A percentile compares a stretch with the other conserved stretches of the same genome.
These are phyloP conservation scores for Sesbania bispinosa DNA, from an alignment of 306 rosid species.

Conservation along the genomic window DNA sequence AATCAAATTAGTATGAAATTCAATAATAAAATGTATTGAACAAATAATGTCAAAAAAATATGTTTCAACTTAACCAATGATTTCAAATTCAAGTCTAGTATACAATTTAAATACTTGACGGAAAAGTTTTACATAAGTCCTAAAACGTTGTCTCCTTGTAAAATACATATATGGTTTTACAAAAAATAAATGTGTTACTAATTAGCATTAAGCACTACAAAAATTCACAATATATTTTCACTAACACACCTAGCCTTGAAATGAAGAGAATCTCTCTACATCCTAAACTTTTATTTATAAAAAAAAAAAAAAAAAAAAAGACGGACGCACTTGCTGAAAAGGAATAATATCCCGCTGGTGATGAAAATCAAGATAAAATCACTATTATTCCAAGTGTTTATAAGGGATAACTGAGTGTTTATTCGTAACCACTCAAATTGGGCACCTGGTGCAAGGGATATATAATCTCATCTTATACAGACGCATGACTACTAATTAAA, in stretches of 20 bases:
- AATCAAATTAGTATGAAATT: too few relatives aligned
- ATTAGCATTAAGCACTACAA: too few relatives aligned
- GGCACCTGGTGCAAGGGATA: slow-evolving; percentile 26
- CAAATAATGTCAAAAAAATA: too few relatives aligned
- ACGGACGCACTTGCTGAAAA: slow-evolving; percentile 13
- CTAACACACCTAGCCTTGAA: not conserved
- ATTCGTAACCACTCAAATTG: slow-evolving; percentile 35
- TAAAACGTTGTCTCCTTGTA: too few relatives aligned
- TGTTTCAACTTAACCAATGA: too few relatives aligned
- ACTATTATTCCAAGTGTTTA: not conserved
- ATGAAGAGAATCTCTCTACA: not conserved
- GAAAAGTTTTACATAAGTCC: too few relatives aligned
- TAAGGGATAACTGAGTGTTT: not conserved
- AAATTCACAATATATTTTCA: not conserved
- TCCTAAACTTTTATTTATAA: not conserved
- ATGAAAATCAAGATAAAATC: not conserved
- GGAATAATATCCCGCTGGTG: slow-evolving; percentile 2
- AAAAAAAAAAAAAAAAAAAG: not conserved
- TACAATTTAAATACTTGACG: too few relatives aligned
- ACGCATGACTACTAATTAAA: not conserved
- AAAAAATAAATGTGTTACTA: too few relatives aligned
- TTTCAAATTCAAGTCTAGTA: too few relatives aligned
- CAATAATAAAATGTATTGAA: too few relatives aligned
- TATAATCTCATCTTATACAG: not conserved
- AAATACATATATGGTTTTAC: too few relatives aligned